A percentile compares a stretch with the other conserved stretches of the same genome.
phyloP scores from a whole-genome alignment of 176 grass and related monocot genomes.

The Triticum dicoccoides region DNA sequence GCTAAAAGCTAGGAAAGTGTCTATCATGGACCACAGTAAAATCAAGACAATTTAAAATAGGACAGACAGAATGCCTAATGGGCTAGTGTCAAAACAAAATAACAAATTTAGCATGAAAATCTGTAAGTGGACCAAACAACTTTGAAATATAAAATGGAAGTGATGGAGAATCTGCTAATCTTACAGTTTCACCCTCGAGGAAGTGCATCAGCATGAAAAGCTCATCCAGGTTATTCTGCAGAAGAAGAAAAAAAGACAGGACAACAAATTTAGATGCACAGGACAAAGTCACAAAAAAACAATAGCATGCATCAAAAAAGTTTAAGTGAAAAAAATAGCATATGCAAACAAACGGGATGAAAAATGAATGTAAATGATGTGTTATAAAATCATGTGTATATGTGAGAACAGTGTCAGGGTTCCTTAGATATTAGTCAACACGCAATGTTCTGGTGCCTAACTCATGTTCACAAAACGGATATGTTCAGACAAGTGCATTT shows the following conservation, averaged over 20 bases:
- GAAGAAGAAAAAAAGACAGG: slow-evolving; percentile 12
- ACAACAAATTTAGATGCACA: slow-evolving; percentile 31
- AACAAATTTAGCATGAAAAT: background rate
- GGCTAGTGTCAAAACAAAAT: slow-evolving; percentile 12
- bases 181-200: slow-evolving; percentile 97
- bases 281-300: background rate
- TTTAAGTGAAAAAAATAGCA: background rate
- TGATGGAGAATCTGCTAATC: slow-evolving; percentile 25
- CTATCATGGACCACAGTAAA: background rate
- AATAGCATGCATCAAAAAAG: slow-evolving; percentile 6
- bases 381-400: background rate
- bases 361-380: background rate
- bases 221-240: slow-evolving; percentile 99
- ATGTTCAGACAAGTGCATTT: background rate
- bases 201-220: slow-evolving; percentile 99
- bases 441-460: background rate
- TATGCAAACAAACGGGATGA: slow-evolving; percentile 19
- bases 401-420: slow-evolving; percentile 1
- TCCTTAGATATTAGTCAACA: slow-evolving; percentile 3
- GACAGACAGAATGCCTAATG: background rate
- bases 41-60: background rate
- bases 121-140: no score
- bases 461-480: background rate
- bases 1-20: background rate
- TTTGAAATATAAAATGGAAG: slow-evolving; percentile 8